Conservation (phyloP, 768 basidiomycete species). For the Crepidotus variabilis region DNA sequence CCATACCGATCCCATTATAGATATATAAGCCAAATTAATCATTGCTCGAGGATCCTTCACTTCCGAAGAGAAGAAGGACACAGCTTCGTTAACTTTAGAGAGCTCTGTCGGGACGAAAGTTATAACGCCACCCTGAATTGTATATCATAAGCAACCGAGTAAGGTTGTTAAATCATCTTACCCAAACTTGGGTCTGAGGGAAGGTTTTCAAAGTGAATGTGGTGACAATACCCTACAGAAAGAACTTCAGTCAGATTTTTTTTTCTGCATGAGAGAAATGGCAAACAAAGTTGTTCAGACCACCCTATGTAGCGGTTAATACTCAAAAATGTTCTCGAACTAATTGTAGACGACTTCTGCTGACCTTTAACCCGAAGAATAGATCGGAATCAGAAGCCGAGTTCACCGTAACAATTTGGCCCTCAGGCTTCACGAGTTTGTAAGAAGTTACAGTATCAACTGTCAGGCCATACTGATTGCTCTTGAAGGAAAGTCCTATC, state of each 20-base stretch:
- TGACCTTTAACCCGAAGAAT: slow-evolving; percentile 39
- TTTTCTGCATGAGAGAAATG: no score
- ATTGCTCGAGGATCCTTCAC: slow-evolving; percentile 49
- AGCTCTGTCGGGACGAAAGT: slow-evolving; percentile 21
- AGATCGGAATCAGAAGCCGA: slow-evolving; percentile 30
- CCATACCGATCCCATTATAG: slow-evolving; percentile 30
- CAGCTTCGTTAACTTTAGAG: slow-evolving; percentile 28
- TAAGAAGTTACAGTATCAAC: slow-evolving; percentile 52
- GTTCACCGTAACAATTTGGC: slow-evolving; percentile 35
- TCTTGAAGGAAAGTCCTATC: slow-evolving; percentile 59
- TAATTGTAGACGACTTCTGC: neutral
- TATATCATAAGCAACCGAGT: no score
- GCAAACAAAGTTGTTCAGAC: neutral
- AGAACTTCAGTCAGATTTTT: neutral
- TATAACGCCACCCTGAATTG: slow-evolving; percentile 46
- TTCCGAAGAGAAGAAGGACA: slow-evolving; percentile 33
- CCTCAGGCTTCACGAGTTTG: slow-evolving; percentile 56
- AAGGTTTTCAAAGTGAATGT: slow-evolving; percentile 41
- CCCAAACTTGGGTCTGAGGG: slow-evolving; percentile 31
- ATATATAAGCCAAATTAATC: slow-evolving; percentile 45
- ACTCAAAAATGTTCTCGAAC: neutral
- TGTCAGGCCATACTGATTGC: slow-evolving; percentile 58
- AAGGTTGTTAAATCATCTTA: slow-evolving; percentile 1
- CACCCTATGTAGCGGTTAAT: neutral
- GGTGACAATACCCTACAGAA: slow-evolving; percentile 40